Evolutionary conservation across 2,329 filamentous ascomycete species (phyloP).

Genomic region (Ophiosphaerella korrae): DNA sequence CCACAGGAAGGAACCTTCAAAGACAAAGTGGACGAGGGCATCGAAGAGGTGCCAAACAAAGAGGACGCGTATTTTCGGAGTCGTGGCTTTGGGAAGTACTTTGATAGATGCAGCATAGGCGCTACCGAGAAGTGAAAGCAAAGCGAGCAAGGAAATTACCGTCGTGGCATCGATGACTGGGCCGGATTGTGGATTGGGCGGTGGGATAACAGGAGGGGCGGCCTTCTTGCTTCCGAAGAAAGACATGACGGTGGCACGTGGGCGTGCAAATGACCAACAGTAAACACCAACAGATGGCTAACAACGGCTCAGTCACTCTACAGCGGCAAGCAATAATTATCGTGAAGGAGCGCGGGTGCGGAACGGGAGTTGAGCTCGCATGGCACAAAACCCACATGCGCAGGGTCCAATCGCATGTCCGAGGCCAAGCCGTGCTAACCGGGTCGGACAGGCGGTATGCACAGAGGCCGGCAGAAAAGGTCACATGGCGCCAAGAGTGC

Average conservation of each 20-base stretch:
- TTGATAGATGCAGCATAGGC: conserved; percentile 57
- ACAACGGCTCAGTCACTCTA: no score
- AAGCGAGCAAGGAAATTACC: conserved; percentile 59
- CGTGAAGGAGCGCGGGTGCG: conserved; percentile 11
- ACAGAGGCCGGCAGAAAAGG: conserved; percentile 16
- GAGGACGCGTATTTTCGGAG: conserved; percentile 69
- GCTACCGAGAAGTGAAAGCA: conserved; percentile 59
- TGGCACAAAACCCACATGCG: conserved; percentile 1
- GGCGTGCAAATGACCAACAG: not conserved
- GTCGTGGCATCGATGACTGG: conserved; percentile 56
- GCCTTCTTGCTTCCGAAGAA: conserved; percentile 31
- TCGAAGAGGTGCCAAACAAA: conserved; percentile 97
- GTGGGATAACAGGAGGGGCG: conserved; percentile 61
- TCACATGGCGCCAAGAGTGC: conserved; percentile 34
- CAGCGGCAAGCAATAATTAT: no score
- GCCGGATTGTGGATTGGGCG: conserved; percentile 58
- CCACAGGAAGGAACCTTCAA: conserved; percentile 91
- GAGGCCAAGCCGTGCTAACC: conserved; percentile 13
- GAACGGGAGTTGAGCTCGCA: conserved; percentile 7
- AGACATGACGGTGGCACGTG: conserved; percentile 19
- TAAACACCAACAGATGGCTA: no score
- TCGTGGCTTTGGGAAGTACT: conserved; percentile 60
- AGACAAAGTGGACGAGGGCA: conserved; percentile 85
- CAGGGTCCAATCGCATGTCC: conserved; percentile 30
- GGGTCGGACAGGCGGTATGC: conserved; percentile 33